These are phyloP conservation scores for Marasmius tenuissimus DNA, from an alignment of 1,284 basidiomycete species.

Conservation along the genomic window DNA sequence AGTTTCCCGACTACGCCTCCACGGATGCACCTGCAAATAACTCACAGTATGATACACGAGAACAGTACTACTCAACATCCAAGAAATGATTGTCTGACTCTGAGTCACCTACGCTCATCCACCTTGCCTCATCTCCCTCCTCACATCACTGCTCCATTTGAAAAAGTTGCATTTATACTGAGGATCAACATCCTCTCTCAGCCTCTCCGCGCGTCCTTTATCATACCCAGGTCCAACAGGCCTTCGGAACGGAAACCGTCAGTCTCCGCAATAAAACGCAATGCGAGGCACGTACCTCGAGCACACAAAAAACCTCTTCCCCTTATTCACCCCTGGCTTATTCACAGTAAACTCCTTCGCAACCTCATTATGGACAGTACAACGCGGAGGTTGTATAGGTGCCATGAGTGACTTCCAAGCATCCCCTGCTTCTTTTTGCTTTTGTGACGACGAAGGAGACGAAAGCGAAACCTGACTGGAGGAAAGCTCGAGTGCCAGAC, in stretches of 20 bases:
- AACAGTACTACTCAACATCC: no score
- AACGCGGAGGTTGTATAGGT: conserved; percentile 73
- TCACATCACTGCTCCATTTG: conserved; percentile 78
- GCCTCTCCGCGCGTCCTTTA: conserved; percentile 74
- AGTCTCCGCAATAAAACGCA: conserved; percentile 6
- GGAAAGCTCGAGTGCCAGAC: conserved; percentile 43
- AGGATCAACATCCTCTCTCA: conserved; percentile 82
- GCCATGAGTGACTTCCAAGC: conserved; percentile 77
- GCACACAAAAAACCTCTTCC: conserved; percentile 91
- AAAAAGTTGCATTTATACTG: conserved; percentile 84
- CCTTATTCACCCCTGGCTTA: conserved; percentile 91
- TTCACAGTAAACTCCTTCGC: conserved; percentile 85
- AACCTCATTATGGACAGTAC: conserved; percentile 75
- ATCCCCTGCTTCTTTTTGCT: conserved; percentile 13
- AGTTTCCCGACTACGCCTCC: no score
- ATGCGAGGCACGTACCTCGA: conserved; percentile 78
- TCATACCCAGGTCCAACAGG: conserved; percentile 94
- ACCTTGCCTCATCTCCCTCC: conserved; percentile 30
- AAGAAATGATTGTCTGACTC: no score
- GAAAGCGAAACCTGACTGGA: conserved; percentile 29
- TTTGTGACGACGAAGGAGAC: conserved; percentile 11
- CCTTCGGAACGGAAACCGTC: conserved; percentile 36
- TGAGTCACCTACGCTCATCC: no score
- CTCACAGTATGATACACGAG: no score
- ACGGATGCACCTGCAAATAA: no score